Conservation (phyloP, 108 stramenopile species). For the Skeletonema tropicum region DNA sequence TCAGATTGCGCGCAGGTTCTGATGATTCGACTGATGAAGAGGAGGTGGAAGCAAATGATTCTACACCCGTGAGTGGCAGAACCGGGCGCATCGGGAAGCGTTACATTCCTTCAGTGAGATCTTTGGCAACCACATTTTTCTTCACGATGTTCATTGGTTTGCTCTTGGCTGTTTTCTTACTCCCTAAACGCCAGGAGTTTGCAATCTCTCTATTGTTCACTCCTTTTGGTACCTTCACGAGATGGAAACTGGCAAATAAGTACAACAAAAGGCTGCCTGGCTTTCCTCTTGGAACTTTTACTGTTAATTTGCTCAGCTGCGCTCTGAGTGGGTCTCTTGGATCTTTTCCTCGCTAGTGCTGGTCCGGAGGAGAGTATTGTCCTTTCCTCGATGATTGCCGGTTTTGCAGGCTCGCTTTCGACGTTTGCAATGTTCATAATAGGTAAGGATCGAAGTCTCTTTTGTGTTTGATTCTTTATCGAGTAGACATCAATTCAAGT, state of each 20-base stretch:
- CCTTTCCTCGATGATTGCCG: slow-evolving; percentile 73
- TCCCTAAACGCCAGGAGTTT: slow-evolving; percentile 62
- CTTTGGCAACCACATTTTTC: slow-evolving; percentile 72
- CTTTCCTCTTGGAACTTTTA: slow-evolving; percentile 84
- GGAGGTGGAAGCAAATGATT: slow-evolving; percentile 16
- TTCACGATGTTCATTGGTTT: slow-evolving; percentile 57
- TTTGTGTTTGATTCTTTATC: neutral
- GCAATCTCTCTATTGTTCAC: slow-evolving; percentile 77
- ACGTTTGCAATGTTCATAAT: slow-evolving; percentile 78
- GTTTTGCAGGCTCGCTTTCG: slow-evolving; percentile 78
- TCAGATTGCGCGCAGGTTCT: slow-evolving; percentile 59
- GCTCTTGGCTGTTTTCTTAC: slow-evolving; percentile 62
- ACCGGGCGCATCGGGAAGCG: neutral
- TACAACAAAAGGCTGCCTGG: slow-evolving; percentile 71
- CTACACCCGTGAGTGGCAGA: slow-evolving; percentile 1
- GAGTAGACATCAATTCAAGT: neutral
- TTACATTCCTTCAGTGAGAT: slow-evolving; percentile 67
- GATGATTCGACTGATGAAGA: slow-evolving; percentile 27
- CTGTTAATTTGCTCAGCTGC: slow-evolving; percentile 78
- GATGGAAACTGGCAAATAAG: slow-evolving; percentile 69
- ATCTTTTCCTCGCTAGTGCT: slow-evolving; percentile 71
- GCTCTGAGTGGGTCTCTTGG: slow-evolving; percentile 75
- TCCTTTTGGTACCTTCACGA: slow-evolving; percentile 75
- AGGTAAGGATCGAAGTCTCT: slow-evolving; percentile 9
- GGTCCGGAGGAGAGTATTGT: slow-evolving; percentile 69